Evolutionary conservation across 192 early-diverging fungal genomes (phyloP).

Genomic region (Podila minutissima): DNA sequence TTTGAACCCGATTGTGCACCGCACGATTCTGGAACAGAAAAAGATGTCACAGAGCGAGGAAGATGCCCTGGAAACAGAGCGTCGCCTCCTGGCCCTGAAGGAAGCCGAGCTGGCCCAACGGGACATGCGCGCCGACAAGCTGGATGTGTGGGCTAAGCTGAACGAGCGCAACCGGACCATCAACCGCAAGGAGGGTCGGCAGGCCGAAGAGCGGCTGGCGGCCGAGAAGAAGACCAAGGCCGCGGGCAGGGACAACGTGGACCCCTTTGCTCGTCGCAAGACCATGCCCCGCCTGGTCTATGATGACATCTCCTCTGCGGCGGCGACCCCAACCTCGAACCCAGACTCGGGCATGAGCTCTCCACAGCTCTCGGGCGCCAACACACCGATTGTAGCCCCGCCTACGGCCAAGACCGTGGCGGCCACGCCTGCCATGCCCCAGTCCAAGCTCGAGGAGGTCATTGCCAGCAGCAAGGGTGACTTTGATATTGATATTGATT

Average conservation of each 20-base stretch:
- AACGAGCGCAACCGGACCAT: conserved; percentile 65
- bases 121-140: conserved; percentile 38
- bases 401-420: conserved; percentile 17
- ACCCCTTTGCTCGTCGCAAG: conserved; percentile 53
- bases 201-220: conserved; percentile 45
- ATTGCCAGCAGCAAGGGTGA: conserved; percentile 39
- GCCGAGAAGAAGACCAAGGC: conserved; percentile 36
- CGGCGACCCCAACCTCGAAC: conserved; percentile 15
- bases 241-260: conserved; percentile 17
- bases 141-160: conserved; percentile 63
- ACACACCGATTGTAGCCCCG: background rate
- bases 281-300: conserved; percentile 49
- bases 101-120: conserved; percentile 27
- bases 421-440: conserved; percentile 40
- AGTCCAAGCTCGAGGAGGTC: conserved; percentile 35
- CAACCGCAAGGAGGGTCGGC: conserved; percentile 56
- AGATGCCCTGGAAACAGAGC: conserved; percentile 64
- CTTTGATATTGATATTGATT: conserved; percentile 39
- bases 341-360: conserved; percentile 13
- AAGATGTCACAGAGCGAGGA: conserved; percentile 59
- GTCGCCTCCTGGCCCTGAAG: conserved; percentile 44
- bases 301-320: conserved; percentile 19
- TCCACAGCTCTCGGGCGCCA: background rate
- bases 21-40: conserved; percentile 29
- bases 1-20: conserved; percentile 34